Conservation (phyloP, 2,329 filamentous ascomycete genomes). For the Aspergillus ochraceus region DNA sequence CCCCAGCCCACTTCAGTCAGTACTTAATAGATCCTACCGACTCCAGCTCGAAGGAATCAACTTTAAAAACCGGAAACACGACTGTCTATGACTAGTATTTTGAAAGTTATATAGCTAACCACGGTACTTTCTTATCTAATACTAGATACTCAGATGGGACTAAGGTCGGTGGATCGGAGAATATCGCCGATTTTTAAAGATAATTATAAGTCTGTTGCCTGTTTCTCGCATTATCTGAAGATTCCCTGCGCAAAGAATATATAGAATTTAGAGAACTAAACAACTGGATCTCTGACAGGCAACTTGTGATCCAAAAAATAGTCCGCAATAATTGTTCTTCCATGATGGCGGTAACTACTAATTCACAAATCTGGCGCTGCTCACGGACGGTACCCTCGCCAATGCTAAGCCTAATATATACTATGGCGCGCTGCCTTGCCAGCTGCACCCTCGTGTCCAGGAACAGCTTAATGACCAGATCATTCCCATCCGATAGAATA, state of each 20-base stretch:
- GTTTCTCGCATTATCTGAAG: neutral
- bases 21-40: neutral
- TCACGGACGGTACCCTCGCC: neutral
- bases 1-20: neutral
- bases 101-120: neutral
- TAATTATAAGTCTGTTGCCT: neutral
- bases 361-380: neutral
- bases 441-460: neutral
- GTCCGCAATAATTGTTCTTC: neutral
- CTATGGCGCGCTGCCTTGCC: neutral
- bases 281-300: neutral
- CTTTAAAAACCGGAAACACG: neutral
- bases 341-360: neutral
- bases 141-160: neutral
- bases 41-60: neutral
- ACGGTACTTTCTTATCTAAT: neutral
- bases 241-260: neutral
- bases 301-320: neutral
- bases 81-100: neutral
- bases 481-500: neutral
- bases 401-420: neutral
- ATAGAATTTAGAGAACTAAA: neutral
- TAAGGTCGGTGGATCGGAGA: neutral
- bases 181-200: constrained; percentile 1
- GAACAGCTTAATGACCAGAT: neutral